phyloP scores from a whole-genome alignment of 176 grass and related monocot species.

The Aegilops bicornis region DNA sequence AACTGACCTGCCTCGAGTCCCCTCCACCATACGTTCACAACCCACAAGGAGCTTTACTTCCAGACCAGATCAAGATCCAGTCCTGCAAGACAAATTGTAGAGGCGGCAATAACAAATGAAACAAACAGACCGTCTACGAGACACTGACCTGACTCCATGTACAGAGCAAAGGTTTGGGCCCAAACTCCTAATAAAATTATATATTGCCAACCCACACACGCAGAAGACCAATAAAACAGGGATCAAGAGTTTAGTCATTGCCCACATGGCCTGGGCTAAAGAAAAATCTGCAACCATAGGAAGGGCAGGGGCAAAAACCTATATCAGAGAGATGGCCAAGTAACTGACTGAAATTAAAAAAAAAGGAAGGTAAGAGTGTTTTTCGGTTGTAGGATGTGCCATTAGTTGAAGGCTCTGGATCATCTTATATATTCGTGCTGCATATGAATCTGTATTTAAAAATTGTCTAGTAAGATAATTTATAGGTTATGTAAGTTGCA shows the following conservation, averaged over 20 bases:
- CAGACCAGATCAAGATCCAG: background rate
- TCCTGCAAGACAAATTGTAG: conserved; percentile 23
- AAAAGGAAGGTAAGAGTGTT: background rate
- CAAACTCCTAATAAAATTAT: background rate
- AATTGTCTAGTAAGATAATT: background rate
- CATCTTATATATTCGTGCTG: background rate
- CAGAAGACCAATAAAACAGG: background rate
- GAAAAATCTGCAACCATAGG: background rate
- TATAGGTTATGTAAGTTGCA: background rate
- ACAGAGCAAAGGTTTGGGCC: background rate
- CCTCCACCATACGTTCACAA: background rate
- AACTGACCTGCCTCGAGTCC: conserved; percentile 31
- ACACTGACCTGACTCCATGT: background rate
- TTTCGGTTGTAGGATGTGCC: background rate
- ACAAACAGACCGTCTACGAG: background rate
- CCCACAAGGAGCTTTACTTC: background rate
- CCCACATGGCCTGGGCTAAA: too few relatives aligned
- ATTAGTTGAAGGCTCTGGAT: background rate
- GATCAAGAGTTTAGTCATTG: too few relatives aligned
- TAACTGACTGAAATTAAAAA: background rate
- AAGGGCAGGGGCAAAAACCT: background rate
- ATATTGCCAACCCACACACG: background rate
- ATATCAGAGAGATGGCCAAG: background rate
- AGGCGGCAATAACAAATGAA: background rate
- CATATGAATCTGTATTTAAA: background rate